Base-by-base conservation (phyloP, 202 grass and related monocot genomes). In the Zizania palustris region DNA sequence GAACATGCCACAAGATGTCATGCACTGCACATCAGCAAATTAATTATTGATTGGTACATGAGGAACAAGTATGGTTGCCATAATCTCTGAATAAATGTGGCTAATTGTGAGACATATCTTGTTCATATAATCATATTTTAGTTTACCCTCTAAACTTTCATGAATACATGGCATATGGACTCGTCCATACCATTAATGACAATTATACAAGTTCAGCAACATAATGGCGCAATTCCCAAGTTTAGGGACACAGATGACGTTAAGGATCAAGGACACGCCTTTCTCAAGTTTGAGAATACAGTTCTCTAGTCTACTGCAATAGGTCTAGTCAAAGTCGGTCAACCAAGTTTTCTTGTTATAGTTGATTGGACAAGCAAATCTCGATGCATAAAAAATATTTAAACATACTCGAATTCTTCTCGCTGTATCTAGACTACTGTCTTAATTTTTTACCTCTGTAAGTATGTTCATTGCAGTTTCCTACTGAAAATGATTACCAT, bases 31-130 rank as follows among this genome's bases (percentile, higher is more conserved):
- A 44, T 72, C 40, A 19, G 16, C 20, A n/a, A 51, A 60, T 21
- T 44, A 18, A 53, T 50, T 16, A 50, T 71, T 70, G 15, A 65
- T 73, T 82, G 44, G 20, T 42, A 54, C 44, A 44, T 62, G 19
- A 4, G 3, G 5, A 12, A 53, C 63, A 60, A 53, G 21, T 34
- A 48, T 16, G 37, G 45, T 62, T 63, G 19, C 69, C 4, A 63
- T 38, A 44, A 28, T 11, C 6, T 11, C 19, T 68, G 18, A 74
- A 67, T 60, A 74, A 75, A 13, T 49, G 11, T 60, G 35, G 42
- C 63, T 18, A 59, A 21, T 75, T 59, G 59, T 19, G 41, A 37
- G 63, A 48, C 35, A 39, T 40, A 13, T 42, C 14, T 75, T 36
- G 12, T 40, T 40, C 38, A 10, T 9, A n/a, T 36, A 6, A n/a